phyloP scores from a whole-genome alignment of 1,284 basidiomycete species.

The Rhizoctonia solani region DNA sequence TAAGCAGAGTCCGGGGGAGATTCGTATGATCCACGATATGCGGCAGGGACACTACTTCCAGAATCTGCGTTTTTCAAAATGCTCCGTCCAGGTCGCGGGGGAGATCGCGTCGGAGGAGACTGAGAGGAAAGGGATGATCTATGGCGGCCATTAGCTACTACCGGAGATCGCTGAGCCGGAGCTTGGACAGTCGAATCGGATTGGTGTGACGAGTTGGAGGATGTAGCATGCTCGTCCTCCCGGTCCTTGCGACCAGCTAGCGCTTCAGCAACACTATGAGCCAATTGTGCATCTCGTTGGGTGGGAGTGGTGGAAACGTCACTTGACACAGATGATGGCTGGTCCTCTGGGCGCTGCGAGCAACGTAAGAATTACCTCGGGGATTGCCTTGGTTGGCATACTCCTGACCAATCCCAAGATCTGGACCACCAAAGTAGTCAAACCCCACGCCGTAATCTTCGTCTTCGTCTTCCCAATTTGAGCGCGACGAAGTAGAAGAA shows the following conservation, averaged over 20 bases:
- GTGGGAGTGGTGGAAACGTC: slow-evolving; percentile 6
- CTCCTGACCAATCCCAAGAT: slow-evolving; percentile 42
- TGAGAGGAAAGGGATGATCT: slow-evolving; percentile 17
- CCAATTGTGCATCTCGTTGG: neutral
- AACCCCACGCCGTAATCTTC: slow-evolving; percentile 48
- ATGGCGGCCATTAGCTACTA: neutral
- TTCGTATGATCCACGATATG: slow-evolving; percentile 14
- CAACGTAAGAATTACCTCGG: slow-evolving; percentile 2
- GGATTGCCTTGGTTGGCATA: neutral
- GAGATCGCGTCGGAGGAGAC: slow-evolving; percentile 24
- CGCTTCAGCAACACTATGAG: neutral
- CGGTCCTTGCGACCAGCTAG: neutral
- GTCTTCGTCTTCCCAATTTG: slow-evolving; percentile 47
- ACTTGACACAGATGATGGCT: neutral
- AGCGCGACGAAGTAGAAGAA: slow-evolving; percentile 41
- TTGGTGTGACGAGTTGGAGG: slow-evolving; percentile 17
- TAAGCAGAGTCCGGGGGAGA: slow-evolving; percentile 12
- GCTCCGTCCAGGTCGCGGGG: slow-evolving; percentile 31
- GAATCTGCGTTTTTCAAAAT: slow-evolving; percentile 27
- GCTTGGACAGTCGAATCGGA: slow-evolving; percentile 18
- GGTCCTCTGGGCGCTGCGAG: neutral
- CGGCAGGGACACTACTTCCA: neutral
- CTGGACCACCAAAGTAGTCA: slow-evolving; percentile 54
- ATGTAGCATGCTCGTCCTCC: slow-evolving; percentile 1
- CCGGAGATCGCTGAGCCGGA: neutral